Percentiles rank a stretch among this genome's conserved stretches.
Conservation (phyloP, 768 basidiomycete species). For the Termitomyces eurrhizus region DNA sequence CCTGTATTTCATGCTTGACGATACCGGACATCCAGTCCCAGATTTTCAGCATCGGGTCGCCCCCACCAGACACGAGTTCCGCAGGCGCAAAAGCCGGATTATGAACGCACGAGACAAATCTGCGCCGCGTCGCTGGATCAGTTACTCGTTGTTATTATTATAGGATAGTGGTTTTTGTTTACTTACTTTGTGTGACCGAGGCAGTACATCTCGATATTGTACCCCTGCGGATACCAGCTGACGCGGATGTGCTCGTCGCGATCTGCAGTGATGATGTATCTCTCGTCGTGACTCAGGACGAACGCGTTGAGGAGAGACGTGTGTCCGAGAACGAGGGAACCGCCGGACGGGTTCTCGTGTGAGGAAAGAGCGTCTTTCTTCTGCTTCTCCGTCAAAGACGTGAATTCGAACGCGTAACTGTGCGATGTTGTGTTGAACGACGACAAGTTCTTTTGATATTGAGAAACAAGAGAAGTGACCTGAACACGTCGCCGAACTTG, state of each 20-base stretch:
- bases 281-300: constrained; percentile 62
- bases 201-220: constrained; percentile 82
- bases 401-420: constrained; percentile 60
- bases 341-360: constrained; percentile 68
- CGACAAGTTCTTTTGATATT: too few species aligned
- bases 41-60: constrained; percentile 69
- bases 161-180: too few species aligned
- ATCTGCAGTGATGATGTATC: constrained; percentile 84
- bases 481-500: constrained; percentile 94
- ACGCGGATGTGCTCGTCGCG: constrained; percentile 94
- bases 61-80: constrained; percentile 80
- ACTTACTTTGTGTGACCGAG: constrained; percentile 79
- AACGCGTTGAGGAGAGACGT: constrained; percentile 79
- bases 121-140: background rate
- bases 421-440: background rate
- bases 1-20: constrained; percentile 45
- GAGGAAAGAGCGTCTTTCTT: constrained; percentile 43
- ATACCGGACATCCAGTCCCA: constrained; percentile 78
- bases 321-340: constrained; percentile 79
- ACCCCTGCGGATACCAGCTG: constrained; percentile 85
- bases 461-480: constrained; percentile 33
- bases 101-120: constrained; percentile 82
- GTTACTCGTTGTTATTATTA: too few species aligned
- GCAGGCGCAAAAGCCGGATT: constrained; percentile 46
- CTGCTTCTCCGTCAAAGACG: constrained; percentile 26